These are phyloP conservation scores for Aspergillus versicolor DNA, from an alignment of 2,329 filamentous ascomycete species.

Conservation along the genomic window DNA sequence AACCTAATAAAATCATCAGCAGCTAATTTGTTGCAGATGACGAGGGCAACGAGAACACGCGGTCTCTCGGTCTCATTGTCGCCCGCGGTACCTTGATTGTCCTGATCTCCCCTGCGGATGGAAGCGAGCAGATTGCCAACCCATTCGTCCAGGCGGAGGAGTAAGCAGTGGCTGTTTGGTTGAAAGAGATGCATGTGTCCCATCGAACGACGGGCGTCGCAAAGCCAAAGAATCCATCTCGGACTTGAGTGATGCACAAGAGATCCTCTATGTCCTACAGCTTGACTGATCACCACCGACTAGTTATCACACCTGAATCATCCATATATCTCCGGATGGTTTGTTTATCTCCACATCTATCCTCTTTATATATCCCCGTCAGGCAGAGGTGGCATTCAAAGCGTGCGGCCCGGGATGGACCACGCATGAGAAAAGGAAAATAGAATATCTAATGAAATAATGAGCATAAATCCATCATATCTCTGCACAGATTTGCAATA, in stretches of 20 bases:
- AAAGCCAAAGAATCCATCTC: not conserved
- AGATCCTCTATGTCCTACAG: not conserved
- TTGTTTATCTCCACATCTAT: not conserved
- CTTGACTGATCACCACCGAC: not conserved
- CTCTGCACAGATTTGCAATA: too few species aligned
- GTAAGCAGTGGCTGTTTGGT: conserved; percentile 30
- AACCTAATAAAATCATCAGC: not conserved
- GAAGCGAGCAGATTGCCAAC: conserved; percentile 93
- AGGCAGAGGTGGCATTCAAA: not conserved
- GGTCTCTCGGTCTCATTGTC: conserved; percentile 81
- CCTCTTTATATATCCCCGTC: not conserved
- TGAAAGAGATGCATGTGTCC: not conserved
- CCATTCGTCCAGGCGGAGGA: conserved; percentile 79
- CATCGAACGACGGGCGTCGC: not conserved
- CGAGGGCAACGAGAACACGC: conserved; percentile 80
- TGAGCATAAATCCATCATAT: not conserved
- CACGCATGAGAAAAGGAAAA: not conserved
- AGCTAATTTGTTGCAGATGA: conserved; percentile 64
- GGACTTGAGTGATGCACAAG: not conserved
- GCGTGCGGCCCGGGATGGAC: not conserved
- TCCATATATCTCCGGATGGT: not conserved
- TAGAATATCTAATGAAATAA: conserved; percentile 8
- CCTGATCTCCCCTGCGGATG: conserved; percentile 87
- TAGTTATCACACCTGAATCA: not conserved
- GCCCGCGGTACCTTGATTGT: conserved; percentile 90